Evolutionary conservation across 306 rosid species (phyloP).

Genomic region (Cucumis melo): DNA sequence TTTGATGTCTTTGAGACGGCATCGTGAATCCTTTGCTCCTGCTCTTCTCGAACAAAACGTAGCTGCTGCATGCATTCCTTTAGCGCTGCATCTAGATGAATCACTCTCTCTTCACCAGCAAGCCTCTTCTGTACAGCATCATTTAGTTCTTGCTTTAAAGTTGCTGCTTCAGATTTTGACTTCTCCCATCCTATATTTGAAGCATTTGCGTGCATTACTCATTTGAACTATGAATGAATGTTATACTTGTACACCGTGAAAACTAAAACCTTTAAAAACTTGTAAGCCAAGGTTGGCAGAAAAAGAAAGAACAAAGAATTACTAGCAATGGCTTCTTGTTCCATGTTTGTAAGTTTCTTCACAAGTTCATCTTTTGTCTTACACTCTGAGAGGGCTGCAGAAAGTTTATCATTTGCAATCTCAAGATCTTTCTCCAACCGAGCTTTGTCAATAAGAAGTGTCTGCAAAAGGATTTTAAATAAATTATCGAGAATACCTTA

Average conservation of each 20-base stretch:
- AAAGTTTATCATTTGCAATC: slow-evolving; percentile 41
- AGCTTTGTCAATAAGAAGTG: slow-evolving; percentile 54
- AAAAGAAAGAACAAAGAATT: background rate
- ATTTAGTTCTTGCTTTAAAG: slow-evolving; percentile 40
- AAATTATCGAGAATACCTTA: background rate
- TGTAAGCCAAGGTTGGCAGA: background rate
- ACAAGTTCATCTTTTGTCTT: slow-evolving; percentile 61
- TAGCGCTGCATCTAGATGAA: slow-evolving; percentile 64
- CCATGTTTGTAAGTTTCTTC: slow-evolving; percentile 53
- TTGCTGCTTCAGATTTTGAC: slow-evolving; percentile 39
- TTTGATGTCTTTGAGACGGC: slow-evolving; percentile 56
- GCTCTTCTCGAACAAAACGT: slow-evolving; percentile 74
- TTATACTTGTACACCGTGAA: background rate
- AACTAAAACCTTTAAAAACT: background rate
- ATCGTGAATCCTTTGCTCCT: slow-evolving; percentile 65
- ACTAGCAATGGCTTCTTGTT: slow-evolving; percentile 72
- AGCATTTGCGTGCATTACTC: background rate
- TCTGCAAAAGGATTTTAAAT: slow-evolving; percentile 18
- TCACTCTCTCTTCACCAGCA: slow-evolving; percentile 49
- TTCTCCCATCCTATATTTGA: slow-evolving; percentile 49
- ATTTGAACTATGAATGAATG: background rate
- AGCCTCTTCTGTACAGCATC: slow-evolving; percentile 43
- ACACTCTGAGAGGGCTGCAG: slow-evolving; percentile 45
- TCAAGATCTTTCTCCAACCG: slow-evolving; percentile 52
- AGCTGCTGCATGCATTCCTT: slow-evolving; percentile 90